phyloP scores from a whole-genome alignment of 1,284 basidiomycete species.

The Puccinia coronata region DNA sequence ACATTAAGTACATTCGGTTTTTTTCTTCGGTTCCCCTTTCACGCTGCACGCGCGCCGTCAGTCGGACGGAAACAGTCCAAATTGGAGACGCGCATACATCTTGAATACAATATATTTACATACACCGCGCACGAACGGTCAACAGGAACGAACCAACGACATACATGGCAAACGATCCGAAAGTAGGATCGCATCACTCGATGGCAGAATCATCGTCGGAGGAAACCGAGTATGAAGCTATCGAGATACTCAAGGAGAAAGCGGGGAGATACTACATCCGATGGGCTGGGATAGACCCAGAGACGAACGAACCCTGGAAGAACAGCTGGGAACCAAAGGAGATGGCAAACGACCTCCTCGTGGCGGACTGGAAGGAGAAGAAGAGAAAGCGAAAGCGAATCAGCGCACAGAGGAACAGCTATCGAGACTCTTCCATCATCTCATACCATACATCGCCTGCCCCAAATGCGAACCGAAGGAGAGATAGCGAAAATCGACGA shows the following conservation, averaged over 20 bases:
- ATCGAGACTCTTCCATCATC: neutral
- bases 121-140: neutral
- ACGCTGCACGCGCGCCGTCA: too few species aligned
- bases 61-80: neutral
- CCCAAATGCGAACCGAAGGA: neutral
- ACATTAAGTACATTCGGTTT: neutral
- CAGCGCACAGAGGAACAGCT: neutral
- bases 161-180: too few species aligned
- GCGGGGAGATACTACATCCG: neutral
- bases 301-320: slow-evolving; percentile 21
- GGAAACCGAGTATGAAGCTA: slow-evolving; percentile 22
- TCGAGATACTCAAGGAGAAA: slow-evolving; percentile 24
- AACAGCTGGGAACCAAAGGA: slow-evolving; percentile 24
- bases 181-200: too few species aligned
- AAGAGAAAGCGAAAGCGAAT: neutral
- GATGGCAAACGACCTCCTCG: neutral
- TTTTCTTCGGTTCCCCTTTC: neutral
- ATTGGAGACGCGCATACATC: too few species aligned
- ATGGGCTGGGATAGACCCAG: slow-evolving; percentile 32
- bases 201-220: slow-evolving; percentile 8
- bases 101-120: too few species aligned
- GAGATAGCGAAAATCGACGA: neutral
- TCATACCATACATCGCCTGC: neutral
- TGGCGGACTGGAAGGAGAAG: slow-evolving; percentile 16
- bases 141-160: neutral